Evolutionary conservation across 164 flowering plant genomes (phyloP).

Genomic region (Cinnamomum chago): DNA sequence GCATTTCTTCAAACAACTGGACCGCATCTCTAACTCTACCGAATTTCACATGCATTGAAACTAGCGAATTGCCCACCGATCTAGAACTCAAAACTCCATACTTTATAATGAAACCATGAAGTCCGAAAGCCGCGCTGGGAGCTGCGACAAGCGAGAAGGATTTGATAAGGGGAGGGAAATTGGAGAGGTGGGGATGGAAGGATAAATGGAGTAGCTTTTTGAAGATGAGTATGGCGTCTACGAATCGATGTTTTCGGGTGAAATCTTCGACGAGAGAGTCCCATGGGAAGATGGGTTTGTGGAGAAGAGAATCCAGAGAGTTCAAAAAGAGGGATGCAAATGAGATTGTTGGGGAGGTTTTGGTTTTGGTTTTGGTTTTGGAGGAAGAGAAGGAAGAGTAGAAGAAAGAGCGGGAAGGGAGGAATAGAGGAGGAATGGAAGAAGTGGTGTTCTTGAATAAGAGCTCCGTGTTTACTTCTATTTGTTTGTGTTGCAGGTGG

Average conservation of each 20-base stretch:
- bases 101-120: slow-evolving; percentile 28
- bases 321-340: neutral
- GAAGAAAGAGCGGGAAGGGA: neutral
- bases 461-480: neutral
- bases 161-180: slow-evolving; percentile 27
- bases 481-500: neutral
- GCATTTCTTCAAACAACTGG: slow-evolving; percentile 29
- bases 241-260: slow-evolving; percentile 8
- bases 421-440: neutral
- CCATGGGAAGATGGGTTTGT: slow-evolving; percentile 16
- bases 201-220: slow-evolving; percentile 22
- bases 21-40: slow-evolving; percentile 17
- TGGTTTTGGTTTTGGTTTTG: neutral
- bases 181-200: slow-evolving; percentile 10
- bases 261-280: slow-evolving; percentile 17
- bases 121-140: slow-evolving; percentile 9
- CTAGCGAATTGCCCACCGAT: slow-evolving; percentile 7
- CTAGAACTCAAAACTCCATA: slow-evolving; percentile 14
- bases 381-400: neutral
- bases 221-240: slow-evolving; percentile 27
- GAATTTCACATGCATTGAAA: slow-evolving; percentile 22
- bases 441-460: neutral
- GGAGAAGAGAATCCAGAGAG: neutral
- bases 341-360: neutral
- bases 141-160: slow-evolving; percentile 15